Percentiles rank a stretch among this genome's conserved stretches.
These are phyloP conservation scores for Juglanconis oblonga DNA, from an alignment of 2,329 filamentous ascomycete genomes.

Conservation along the genomic window DNA sequence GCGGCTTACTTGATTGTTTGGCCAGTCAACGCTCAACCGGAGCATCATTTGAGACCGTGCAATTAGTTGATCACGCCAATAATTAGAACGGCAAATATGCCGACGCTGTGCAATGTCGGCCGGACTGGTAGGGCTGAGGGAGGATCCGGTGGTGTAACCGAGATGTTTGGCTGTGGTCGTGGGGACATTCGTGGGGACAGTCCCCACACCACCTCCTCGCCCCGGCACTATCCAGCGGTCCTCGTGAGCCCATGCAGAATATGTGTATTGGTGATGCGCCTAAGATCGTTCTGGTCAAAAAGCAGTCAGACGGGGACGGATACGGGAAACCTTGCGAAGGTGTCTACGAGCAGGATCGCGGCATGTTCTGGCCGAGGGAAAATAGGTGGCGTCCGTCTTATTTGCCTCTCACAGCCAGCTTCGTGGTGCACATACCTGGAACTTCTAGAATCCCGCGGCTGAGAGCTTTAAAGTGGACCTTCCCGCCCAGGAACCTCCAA, in stretches of 20 bases:
- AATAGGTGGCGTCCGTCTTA: too few relatives aligned
- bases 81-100: constrained; percentile 7
- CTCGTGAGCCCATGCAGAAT: too few relatives aligned
- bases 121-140: constrained; percentile 16
- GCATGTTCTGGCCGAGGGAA: too few relatives aligned
- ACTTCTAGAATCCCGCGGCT: neutral
- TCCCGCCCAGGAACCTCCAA: neutral
- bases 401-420: too few relatives aligned
- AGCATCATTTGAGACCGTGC: neutral
- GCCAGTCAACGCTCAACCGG: neutral
- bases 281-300: too few relatives aligned
- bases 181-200: too few relatives aligned
- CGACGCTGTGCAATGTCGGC: constrained; percentile 15
- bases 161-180: neutral
- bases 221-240: too few relatives aligned
- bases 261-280: too few relatives aligned
- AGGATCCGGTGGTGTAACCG: constrained; percentile 11
- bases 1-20: neutral
- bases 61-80: neutral
- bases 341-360: neutral
- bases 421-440: too few relatives aligned
- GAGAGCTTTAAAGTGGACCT: neutral
- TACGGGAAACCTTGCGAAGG: too few relatives aligned
- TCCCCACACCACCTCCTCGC: constrained; percentile 12
- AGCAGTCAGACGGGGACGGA: neutral